Evolutionary conservation across 2,329 filamentous ascomycete genomes (phyloP).

Genomic region (Paecilomyces sp.): DNA sequence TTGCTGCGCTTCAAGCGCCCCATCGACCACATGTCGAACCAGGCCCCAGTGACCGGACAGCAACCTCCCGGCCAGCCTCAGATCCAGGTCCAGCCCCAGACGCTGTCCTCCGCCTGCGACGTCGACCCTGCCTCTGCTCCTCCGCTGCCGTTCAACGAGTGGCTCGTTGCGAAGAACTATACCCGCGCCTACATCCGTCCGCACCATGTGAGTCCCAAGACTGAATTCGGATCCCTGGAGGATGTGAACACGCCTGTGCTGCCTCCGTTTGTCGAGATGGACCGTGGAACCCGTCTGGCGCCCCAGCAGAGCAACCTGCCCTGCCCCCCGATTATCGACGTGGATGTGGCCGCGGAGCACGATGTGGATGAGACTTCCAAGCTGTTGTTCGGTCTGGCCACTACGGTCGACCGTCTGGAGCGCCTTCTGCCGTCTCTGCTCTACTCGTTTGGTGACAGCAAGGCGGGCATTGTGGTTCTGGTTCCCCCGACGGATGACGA

Average conservation of each 20-base stretch:
- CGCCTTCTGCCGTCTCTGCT: constrained; percentile 33
- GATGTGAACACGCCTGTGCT: constrained; percentile 30
- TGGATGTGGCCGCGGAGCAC: constrained; percentile 33
- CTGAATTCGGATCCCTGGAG: constrained; percentile 32
- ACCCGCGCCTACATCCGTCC: constrained; percentile 36
- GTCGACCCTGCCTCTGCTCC: constrained; percentile 25
- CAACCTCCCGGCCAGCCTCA: constrained; percentile 11
- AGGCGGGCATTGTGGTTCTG: constrained; percentile 33
- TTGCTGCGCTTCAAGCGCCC: constrained; percentile 30
- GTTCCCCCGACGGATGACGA: constrained; percentile 35
- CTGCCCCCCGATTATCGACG: constrained; percentile 33
- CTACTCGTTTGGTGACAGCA: constrained; percentile 35
- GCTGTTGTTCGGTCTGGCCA: constrained; percentile 35
- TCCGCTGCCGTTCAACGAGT: constrained; percentile 32
- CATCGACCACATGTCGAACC: constrained; percentile 17
- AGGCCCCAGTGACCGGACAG: constrained; percentile 4
- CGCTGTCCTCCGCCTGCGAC: constrained; percentile 21
- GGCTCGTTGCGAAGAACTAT: constrained; percentile 38
- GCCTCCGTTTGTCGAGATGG: constrained; percentile 29
- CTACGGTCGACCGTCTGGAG: constrained; percentile 36
- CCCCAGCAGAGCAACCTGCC: constrained; percentile 25
- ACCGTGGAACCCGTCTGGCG: constrained; percentile 32
- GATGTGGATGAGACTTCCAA: constrained; percentile 34
- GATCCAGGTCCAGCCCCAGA: constrained; percentile 15
- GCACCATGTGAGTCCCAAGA: constrained; percentile 25